phyloP scores from a whole-genome alignment of 2,329 filamentous ascomycete species.

The Penicillium sp. region DNA sequence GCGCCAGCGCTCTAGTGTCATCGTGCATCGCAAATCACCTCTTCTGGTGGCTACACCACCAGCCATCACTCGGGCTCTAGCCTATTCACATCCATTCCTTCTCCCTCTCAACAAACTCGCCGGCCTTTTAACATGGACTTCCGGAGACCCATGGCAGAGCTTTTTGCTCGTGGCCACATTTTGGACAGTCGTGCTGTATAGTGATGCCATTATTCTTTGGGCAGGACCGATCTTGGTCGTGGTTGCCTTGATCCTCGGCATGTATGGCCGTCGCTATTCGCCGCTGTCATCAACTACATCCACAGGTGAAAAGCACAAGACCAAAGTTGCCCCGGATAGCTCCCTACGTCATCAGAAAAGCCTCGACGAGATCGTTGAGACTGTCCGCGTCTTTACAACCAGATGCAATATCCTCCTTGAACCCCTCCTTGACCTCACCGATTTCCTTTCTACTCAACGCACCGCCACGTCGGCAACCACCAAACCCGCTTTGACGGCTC shows the following conservation, averaged over 20 bases:
- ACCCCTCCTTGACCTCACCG: slow-evolving; percentile 82
- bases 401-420: slow-evolving; percentile 91
- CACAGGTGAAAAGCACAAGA: slow-evolving; percentile 64
- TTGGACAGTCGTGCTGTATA: slow-evolving; percentile 85
- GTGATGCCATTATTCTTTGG: slow-evolving; percentile 76
- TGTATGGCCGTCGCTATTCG: slow-evolving; percentile 89
- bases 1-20: slow-evolving; percentile 82
- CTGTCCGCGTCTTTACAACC: slow-evolving; percentile 83
- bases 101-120: slow-evolving; percentile 82
- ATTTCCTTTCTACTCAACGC: slow-evolving; percentile 87
- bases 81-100: slow-evolving; percentile 94
- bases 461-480: slow-evolving; percentile 91
- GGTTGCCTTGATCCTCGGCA: slow-evolving; percentile 76
- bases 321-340: slow-evolving; percentile 56
- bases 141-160: slow-evolving; percentile 92
- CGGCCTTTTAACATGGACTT: slow-evolving; percentile 91
- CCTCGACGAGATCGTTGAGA: slow-evolving; percentile 95
- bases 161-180: slow-evolving; percentile 83
- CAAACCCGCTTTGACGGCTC: slow-evolving; percentile 79
- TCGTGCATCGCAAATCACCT: slow-evolving; percentile 96
- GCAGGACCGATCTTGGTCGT: slow-evolving; percentile 84
- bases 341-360: slow-evolving; percentile 85
- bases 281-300: slow-evolving; percentile 84
- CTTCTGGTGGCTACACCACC: slow-evolving; percentile 90
- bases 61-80: slow-evolving; percentile 88